Percentiles rank a stretch among this genome's conserved stretches.
These are phyloP conservation scores for Colletotrichum sp. DNA, from an alignment of 2,329 filamentous ascomycete genomes.

Conservation along the genomic window DNA sequence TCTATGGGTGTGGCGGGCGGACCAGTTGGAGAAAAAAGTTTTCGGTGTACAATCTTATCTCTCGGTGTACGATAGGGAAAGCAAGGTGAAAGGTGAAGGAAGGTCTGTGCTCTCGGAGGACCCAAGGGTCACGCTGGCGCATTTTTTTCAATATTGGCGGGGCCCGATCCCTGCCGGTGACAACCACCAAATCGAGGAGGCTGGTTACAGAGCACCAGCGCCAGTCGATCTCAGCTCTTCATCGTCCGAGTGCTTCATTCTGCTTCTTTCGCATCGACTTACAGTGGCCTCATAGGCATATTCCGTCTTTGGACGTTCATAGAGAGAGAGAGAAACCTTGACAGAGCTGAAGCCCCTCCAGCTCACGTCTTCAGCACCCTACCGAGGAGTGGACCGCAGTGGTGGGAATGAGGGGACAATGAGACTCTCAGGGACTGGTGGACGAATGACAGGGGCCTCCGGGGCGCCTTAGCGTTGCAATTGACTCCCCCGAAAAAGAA, in stretches of 20 bases:
- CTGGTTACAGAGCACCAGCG: neutral
- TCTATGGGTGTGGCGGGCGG: conserved; percentile 1
- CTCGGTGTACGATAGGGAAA: neutral
- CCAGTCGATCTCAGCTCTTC: neutral
- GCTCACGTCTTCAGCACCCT: neutral
- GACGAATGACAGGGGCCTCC: conserved; percentile 8
- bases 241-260: neutral
- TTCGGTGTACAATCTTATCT: conserved; percentile 7
- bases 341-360: neutral
- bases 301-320: neutral
- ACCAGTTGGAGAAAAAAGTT: conserved; percentile 6
- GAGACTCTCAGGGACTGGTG: conserved; percentile 4
- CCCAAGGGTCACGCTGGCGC: neutral
- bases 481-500: neutral
- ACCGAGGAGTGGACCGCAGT: neutral
- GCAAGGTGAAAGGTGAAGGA: neutral
- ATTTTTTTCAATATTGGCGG: neutral
- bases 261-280: neutral
- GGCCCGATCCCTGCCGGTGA: neutral
- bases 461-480: conserved; percentile 3
- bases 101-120: neutral
- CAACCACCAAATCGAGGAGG: neutral
- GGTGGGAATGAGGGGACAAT: conserved; percentile 10
- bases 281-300: neutral
- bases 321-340: neutral